Percentiles rank a stretch among this genome's conserved stretches.
Conservation (phyloP, 75 land plant species). For the Isoetes taiwanensis region DNA sequence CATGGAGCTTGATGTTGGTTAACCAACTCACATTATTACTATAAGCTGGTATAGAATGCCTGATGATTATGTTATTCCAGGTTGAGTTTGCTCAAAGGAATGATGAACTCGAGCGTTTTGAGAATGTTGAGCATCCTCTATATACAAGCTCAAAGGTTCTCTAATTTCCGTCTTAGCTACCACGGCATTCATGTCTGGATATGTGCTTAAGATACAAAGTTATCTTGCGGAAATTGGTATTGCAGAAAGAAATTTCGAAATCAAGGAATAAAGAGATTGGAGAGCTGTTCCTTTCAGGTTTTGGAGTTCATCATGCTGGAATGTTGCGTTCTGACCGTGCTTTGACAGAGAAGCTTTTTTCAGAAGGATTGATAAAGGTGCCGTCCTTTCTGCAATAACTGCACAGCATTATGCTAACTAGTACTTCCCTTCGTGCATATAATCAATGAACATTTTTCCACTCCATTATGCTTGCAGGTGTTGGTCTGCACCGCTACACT, state of each 20-base stretch:
- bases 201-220: background rate
- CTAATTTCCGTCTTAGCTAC: background rate
- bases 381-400: no score
- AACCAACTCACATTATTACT: no score
- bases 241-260: slow-evolving; percentile 78
- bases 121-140: slow-evolving; percentile 54
- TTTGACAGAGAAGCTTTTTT: slow-evolving; percentile 83
- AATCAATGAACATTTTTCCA: no score
- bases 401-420: no score
- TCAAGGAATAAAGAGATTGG: slow-evolving; percentile 79
- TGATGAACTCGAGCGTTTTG: slow-evolving; percentile 49
- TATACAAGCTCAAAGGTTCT: slow-evolving; percentile 52
- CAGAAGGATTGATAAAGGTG: slow-evolving; percentile 82
- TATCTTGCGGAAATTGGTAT: background rate
- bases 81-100: slow-evolving; percentile 52
- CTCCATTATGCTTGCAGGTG: slow-evolving; percentile 39
- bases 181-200: background rate
- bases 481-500: slow-evolving; percentile 97
- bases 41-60: no score
- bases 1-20: no score
- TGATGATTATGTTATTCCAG: slow-evolving; percentile 25
- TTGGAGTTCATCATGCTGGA: slow-evolving; percentile 98
- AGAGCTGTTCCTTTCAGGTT: slow-evolving; percentile 54
- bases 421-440: no score
- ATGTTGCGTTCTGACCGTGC: slow-evolving; percentile 91